A percentile compares a stretch with the other conserved stretches of the same genome.
These are phyloP conservation scores for Pythium dissotocum DNA, from an alignment of 352 stramenopile genomes.

Conservation along the genomic window DNA sequence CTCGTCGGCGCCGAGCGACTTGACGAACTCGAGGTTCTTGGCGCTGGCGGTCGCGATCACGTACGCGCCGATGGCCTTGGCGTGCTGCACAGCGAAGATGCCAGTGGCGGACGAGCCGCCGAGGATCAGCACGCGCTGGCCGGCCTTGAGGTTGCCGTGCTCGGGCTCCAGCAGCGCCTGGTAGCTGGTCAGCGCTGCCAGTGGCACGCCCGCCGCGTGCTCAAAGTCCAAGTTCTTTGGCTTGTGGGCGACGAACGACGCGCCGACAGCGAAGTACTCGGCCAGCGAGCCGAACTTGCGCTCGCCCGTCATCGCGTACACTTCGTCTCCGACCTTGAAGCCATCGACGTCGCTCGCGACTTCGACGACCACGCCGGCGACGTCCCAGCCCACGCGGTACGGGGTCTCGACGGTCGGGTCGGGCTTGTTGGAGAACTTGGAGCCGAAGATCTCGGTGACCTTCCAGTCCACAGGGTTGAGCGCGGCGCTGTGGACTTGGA, in stretches of 20 bases:
- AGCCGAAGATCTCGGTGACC: not conserved
- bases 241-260: slow-evolving; percentile 36
- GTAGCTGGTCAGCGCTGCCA: slow-evolving; percentile 35
- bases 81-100: slow-evolving; percentile 39
- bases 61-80: slow-evolving; percentile 25
- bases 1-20: slow-evolving; percentile 39
- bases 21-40: slow-evolving; percentile 37
- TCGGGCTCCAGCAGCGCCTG: slow-evolving; percentile 29
- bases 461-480: slow-evolving; percentile 5
- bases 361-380: slow-evolving; percentile 36
- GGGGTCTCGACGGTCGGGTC: slow-evolving; percentile 22
- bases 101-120: slow-evolving; percentile 22
- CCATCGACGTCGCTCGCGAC: slow-evolving; percentile 30
- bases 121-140: not conserved
- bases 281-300: slow-evolving; percentile 27
- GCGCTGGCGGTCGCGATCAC: slow-evolving; percentile 38
- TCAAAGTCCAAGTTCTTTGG: slow-evolving; percentile 39
- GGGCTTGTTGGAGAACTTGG: not conserved
- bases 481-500: not conserved
- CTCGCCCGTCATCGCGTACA: slow-evolving; percentile 22
- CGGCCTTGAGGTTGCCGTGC: slow-evolving; percentile 20
- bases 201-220: slow-evolving; percentile 34
- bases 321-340: slow-evolving; percentile 16
- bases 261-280: slow-evolving; percentile 41
- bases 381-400: slow-evolving; percentile 36